Base-by-base conservation (phyloP, 2,329 filamentous ascomycete genomes). In the Colletotrichum sojae region DNA sequence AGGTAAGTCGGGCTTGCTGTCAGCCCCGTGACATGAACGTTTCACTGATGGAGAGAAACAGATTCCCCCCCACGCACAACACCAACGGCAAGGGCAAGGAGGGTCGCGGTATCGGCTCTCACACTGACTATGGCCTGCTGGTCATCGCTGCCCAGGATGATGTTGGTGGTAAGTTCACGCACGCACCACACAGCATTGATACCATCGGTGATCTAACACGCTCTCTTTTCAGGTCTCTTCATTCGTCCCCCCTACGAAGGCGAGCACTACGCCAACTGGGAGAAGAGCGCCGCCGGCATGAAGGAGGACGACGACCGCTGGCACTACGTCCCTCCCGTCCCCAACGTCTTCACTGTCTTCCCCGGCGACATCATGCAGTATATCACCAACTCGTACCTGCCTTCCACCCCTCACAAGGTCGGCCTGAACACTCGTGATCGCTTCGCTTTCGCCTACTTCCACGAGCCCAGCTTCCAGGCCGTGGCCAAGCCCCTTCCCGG, bases 301-400 rank as follows among this genome's bases (percentile, higher is more conserved):
- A 76, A 78, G 43, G 83, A 86, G 66, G 76, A 85, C 10, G 82
- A 82, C 27, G 76, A 82, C 4, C 78, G 80, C 3, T 86, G 85
- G 84, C 73, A 84, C 20, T 86, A 83, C 66, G 81, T 86, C 8
- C 83, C 83, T 5, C 85, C 85, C 0, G 76, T 78, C 0, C 75
- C 79, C 1, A 79, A 82, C 16, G 79, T 81, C 5, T 83, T 85
- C 69, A 86, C 84, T 2, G 84, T 86, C 18, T 86, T 86, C 73
- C 84, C 84, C 46, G 84, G 84, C 10, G 84, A 86, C 70, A 86
- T 86, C 81, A 82, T 86, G 81, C 83, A 86, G 68, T 85, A 85
- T 73, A 78, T 86, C 71, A 86, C 84, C 40, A 80, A 80, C 73
- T 80, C 78, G 36, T 77, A 77, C 70, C 78, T 86, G 6, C 82